Evolutionary conservation across 2,329 filamentous ascomycete genomes (phyloP).

Genomic region (Hypoxylon sp.): DNA sequence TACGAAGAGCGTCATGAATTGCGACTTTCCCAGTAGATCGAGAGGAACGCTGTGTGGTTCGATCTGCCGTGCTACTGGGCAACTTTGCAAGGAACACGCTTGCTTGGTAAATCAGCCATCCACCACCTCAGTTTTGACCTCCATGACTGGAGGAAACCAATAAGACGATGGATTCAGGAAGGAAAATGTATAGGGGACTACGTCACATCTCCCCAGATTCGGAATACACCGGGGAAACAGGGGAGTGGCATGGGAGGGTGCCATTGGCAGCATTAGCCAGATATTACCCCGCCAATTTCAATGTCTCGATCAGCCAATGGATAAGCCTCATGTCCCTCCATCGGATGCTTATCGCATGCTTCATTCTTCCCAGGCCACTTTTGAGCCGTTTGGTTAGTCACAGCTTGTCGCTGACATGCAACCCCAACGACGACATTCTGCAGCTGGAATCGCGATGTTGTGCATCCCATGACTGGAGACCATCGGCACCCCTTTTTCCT

Average conservation of each 20-base stretch:
- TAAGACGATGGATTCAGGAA: too few relatives aligned
- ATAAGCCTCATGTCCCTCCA: constrained; percentile 19
- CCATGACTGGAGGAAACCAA: too few relatives aligned
- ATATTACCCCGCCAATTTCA: constrained; percentile 21
- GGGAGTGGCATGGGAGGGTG: constrained; percentile 13
- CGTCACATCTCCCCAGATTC: constrained; percentile 21
- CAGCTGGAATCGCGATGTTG: constrained; percentile 15
- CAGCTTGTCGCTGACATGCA: background rate
- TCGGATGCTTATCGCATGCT: constrained; percentile 19
- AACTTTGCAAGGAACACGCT: too few relatives aligned
- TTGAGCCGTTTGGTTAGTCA: background rate
- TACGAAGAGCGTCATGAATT: too few relatives aligned
- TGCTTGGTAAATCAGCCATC: too few relatives aligned
- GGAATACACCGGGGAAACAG: constrained; percentile 11
- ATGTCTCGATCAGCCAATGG: constrained; percentile 14
- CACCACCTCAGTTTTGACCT: too few relatives aligned
- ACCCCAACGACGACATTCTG: constrained; percentile 35
- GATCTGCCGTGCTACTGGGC: too few relatives aligned
- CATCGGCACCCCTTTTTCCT: background rate
- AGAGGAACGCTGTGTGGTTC: too few relatives aligned
- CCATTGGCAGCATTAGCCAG: constrained; percentile 17
- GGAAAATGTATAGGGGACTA: background rate
- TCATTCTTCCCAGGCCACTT: background rate
- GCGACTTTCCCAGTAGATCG: too few relatives aligned
- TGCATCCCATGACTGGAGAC: constrained; percentile 14